phyloP scores from a whole-genome alignment of 805 yeast species.

The Ogataea pilisensis region DNA sequence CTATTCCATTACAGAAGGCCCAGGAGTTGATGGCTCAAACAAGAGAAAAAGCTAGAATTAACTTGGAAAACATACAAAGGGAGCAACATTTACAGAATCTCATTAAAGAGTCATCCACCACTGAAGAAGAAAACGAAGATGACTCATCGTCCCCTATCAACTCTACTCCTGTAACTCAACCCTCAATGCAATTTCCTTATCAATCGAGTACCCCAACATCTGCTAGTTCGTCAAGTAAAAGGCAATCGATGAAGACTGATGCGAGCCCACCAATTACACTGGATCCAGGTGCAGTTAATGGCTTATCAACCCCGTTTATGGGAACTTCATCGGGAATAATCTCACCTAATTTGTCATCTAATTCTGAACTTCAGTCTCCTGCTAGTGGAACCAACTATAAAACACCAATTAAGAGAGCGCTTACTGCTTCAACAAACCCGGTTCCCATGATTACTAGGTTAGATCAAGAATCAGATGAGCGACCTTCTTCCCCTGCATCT shows the following conservation, averaged over 20 bases:
- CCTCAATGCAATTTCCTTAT: slow-evolving; percentile 13
- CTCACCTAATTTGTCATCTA: slow-evolving; percentile 42
- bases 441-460: slow-evolving; percentile 30
- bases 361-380: slow-evolving; percentile 14
- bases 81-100: slow-evolving; percentile 16
- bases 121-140: slow-evolving; percentile 11
- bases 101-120: slow-evolving; percentile 11
- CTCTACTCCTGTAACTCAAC: slow-evolving; percentile 20
- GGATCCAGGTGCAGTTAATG: slow-evolving; percentile 29
- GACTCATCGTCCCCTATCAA: not conserved
- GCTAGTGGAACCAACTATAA: slow-evolving; percentile 6
- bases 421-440: slow-evolving; percentile 23
- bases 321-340: slow-evolving; percentile 54
- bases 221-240: slow-evolving; percentile 15
- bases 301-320: slow-evolving; percentile 66
- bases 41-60: slow-evolving; percentile 62
- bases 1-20: slow-evolving; percentile 81
- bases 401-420: slow-evolving; percentile 17
- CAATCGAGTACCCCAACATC: slow-evolving; percentile 31
- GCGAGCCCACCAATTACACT: slow-evolving; percentile 37
- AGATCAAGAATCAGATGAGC: slow-evolving; percentile 12
- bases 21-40: slow-evolving; percentile 82
- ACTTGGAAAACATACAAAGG: slow-evolving; percentile 44
- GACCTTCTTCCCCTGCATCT: slow-evolving; percentile 9
- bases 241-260: slow-evolving; percentile 31